These are phyloP conservation scores for Hypoxylon sp. DNA, from an alignment of 2,329 filamentous ascomycete genomes.

Conservation along the genomic window DNA sequence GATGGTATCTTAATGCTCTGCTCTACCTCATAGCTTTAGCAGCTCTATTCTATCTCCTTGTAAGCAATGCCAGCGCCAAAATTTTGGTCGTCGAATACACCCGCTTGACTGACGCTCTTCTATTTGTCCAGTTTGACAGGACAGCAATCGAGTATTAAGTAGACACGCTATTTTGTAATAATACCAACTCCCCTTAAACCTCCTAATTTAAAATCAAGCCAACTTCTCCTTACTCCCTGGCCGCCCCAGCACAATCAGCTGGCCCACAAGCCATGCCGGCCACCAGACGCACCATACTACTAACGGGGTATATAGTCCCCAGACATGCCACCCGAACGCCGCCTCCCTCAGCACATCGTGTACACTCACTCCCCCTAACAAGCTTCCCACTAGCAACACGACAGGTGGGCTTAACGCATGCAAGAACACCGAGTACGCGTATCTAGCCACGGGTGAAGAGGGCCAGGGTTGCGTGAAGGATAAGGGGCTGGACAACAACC, in stretches of 20 bases:
- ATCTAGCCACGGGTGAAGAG: constrained; percentile 53
- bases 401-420: constrained; percentile 72
- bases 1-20: constrained; percentile 17
- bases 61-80: neutral
- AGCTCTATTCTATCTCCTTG: neutral
- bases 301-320: constrained; percentile 89
- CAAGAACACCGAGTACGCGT: constrained; percentile 65
- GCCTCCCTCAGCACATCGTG: constrained; percentile 75
- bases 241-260: constrained; percentile 65
- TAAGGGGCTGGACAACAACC: constrained; percentile 81
- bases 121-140: neutral
- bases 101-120: neutral
- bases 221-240: constrained; percentile 42
- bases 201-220: constrained; percentile 15
- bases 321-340: constrained; percentile 89
- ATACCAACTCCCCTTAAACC: neutral
- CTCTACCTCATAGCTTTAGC: neutral
- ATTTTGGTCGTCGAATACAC: neutral
- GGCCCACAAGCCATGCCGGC: constrained; percentile 85
- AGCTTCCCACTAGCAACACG: constrained; percentile 64
- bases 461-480: constrained; percentile 75
- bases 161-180: neutral
- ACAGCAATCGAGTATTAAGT: neutral
- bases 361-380: constrained; percentile 54
- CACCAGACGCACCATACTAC: constrained; percentile 97